Evolutionary conservation across 768 basidiomycete species (phyloP).

Genomic region (Suillus fuscotomentosus): DNA sequence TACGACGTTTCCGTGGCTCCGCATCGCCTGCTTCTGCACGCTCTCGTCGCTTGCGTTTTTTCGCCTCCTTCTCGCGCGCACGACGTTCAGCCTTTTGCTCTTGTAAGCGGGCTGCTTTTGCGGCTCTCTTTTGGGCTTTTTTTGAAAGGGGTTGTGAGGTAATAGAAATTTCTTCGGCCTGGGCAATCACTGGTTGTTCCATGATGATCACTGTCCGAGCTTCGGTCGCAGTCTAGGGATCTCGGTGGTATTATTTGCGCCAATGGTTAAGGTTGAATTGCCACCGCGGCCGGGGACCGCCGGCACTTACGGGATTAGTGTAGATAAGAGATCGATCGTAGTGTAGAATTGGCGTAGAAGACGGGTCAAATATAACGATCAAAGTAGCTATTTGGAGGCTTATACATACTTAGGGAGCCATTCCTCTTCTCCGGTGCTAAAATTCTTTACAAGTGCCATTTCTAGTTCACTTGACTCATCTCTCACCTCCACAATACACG

Average conservation of each 20-base stretch:
- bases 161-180: slow-evolving; percentile 14
- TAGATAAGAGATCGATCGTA: slow-evolving; percentile 2
- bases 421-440: background rate
- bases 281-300: slow-evolving; percentile 6
- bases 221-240: background rate
- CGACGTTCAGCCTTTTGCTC: slow-evolving; percentile 72
- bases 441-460: background rate
- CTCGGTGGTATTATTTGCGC: background rate
- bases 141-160: slow-evolving; percentile 53
- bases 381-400: background rate
- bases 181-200: slow-evolving; percentile 28
- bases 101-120: slow-evolving; percentile 64
- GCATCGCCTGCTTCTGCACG: slow-evolving; percentile 61
- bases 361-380: background rate
- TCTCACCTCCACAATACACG: background rate
- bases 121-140: slow-evolving; percentile 73
- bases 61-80: slow-evolving; percentile 72
- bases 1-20: slow-evolving; percentile 26
- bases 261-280: slow-evolving; percentile 5
- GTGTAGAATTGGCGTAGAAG: background rate
- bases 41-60: slow-evolving; percentile 68
- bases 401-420: background rate
- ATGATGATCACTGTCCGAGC: background rate
- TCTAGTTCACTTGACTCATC: background rate
- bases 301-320: background rate